These are phyloP conservation scores for Heterobasidion irregulare DNA, from an alignment of 1,284 basidiomycete genomes.

Conservation along the genomic window DNA sequence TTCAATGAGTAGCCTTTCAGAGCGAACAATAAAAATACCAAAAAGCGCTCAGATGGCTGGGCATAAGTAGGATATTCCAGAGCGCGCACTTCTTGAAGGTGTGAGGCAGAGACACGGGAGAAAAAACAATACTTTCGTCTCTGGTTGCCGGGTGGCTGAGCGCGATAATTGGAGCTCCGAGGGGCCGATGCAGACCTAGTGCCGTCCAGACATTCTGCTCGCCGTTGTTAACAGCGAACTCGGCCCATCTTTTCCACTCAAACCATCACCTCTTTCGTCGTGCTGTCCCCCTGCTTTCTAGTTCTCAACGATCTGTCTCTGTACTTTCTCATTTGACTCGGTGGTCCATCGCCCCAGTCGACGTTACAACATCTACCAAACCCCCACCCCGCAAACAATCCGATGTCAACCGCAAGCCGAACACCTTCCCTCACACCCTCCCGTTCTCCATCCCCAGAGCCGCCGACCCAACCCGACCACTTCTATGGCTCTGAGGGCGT, in stretches of 20 bases:
- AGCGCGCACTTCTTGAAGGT: too few species aligned
- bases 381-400: not conserved
- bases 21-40: too few species aligned
- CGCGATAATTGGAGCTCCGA: conserved; percentile 4
- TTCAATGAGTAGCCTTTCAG: too few species aligned
- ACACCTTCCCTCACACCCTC: conserved; percentile 45
- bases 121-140: not conserved
- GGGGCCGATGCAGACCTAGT: not conserved
- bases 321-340: not conserved
- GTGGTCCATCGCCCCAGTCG: not conserved
- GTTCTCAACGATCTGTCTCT: too few species aligned
- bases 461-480: conserved; percentile 66
- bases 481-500: conserved; percentile 59
- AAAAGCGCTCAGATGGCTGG: too few species aligned
- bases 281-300: not conserved
- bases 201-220: not conserved
- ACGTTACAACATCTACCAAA: not conserved
- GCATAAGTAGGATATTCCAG: too few species aligned
- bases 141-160: not conserved
- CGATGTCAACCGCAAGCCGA: conserved; percentile 13
- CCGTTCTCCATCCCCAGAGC: conserved; percentile 41
- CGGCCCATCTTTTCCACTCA: not conserved
- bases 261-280: not conserved
- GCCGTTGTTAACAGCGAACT: not conserved
- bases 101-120: too few species aligned